Conservation (phyloP, 352 stramenopile species). For the Phytophthora rubi region DNA sequence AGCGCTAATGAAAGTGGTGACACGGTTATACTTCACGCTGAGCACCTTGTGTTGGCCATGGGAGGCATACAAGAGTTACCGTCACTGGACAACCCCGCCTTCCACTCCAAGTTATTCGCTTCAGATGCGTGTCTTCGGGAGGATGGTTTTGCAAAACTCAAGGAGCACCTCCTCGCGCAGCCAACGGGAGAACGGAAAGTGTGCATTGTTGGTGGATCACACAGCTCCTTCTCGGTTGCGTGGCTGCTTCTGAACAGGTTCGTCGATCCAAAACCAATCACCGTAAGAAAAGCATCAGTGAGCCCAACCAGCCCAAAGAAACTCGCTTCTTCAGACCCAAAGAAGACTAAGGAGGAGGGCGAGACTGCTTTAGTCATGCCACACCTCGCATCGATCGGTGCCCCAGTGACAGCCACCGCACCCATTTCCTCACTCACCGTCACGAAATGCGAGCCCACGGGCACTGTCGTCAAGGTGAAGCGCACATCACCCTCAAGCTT, state of each 20-base stretch:
- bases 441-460: slow-evolving; percentile 22
- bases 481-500: slow-evolving; percentile 15
- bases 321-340: background rate
- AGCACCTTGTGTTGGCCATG: slow-evolving; percentile 75
- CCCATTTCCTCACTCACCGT: slow-evolving; percentile 20
- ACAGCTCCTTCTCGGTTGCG: slow-evolving; percentile 86
- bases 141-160: slow-evolving; percentile 62
- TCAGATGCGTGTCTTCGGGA: slow-evolving; percentile 72
- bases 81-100: slow-evolving; percentile 39
- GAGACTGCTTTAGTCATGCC: slow-evolving; percentile 16
- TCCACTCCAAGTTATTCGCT: slow-evolving; percentile 66
- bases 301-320: slow-evolving; percentile 20
- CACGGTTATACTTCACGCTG: slow-evolving; percentile 50
- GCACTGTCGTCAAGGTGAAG: slow-evolving; percentile 23
- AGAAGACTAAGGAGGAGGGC: slow-evolving; percentile 17
- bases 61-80: slow-evolving; percentile 66
- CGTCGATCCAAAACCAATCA: slow-evolving; percentile 23
- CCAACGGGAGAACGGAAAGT: slow-evolving; percentile 59
- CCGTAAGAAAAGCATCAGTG: slow-evolving; percentile 4
- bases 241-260: slow-evolving; percentile 83
- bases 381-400: slow-evolving; percentile 16
- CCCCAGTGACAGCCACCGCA: slow-evolving; percentile 16
- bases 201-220: slow-evolving; percentile 83
- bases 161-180: slow-evolving; percentile 43
- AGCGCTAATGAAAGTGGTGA: slow-evolving; percentile 24